phyloP scores from a whole-genome alignment of 805 yeast species.

The Saturnispora kantuleensis region DNA sequence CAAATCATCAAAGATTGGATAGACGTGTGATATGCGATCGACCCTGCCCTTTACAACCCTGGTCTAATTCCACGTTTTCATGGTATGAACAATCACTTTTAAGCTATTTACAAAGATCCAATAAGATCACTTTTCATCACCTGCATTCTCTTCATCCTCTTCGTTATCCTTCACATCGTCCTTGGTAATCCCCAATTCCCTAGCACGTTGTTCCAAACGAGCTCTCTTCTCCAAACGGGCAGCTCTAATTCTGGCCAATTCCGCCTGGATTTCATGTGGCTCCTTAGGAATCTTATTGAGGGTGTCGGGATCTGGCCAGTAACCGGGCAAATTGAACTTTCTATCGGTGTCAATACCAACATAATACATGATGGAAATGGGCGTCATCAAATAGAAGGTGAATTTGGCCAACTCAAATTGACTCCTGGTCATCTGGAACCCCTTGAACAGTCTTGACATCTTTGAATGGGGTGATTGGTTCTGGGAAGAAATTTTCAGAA shows the following conservation, averaged over 20 bases:
- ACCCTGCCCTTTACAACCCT: too few relatives aligned
- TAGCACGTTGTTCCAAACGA: slow-evolving; percentile 62
- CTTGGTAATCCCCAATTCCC: slow-evolving; percentile 53
- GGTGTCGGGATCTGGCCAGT: slow-evolving; percentile 95
- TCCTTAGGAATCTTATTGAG: slow-evolving; percentile 88
- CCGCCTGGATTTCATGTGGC: slow-evolving; percentile 84
- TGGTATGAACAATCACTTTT: too few relatives aligned
- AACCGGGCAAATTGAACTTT: slow-evolving; percentile 85
- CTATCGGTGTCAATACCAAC: slow-evolving; percentile 85
- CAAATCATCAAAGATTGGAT: too few relatives aligned
- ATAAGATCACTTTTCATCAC: slow-evolving; percentile 1
- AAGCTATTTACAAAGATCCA: too few relatives aligned
- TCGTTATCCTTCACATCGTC: slow-evolving; percentile 32
- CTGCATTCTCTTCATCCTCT: slow-evolving; percentile 8
- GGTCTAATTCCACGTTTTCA: too few relatives aligned
- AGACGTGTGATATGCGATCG: too few relatives aligned
- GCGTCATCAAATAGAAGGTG: slow-evolving; percentile 76
- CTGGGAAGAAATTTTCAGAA: too few relatives aligned
- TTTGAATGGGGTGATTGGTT: too few relatives aligned
- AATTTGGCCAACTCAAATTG: slow-evolving; percentile 56
- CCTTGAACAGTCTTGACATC: too few relatives aligned
- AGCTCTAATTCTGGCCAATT: slow-evolving; percentile 74
- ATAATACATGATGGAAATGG: slow-evolving; percentile 86
- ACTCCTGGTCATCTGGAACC: slow-evolving; percentile 30
- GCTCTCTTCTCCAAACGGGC: slow-evolving; percentile 66